A percentile compares a stretch with the other conserved stretches of the same genome.
Evolutionary conservation across 805 yeast genomes (phyloP).

Genomic region (Ogataea zsoltii): DNA sequence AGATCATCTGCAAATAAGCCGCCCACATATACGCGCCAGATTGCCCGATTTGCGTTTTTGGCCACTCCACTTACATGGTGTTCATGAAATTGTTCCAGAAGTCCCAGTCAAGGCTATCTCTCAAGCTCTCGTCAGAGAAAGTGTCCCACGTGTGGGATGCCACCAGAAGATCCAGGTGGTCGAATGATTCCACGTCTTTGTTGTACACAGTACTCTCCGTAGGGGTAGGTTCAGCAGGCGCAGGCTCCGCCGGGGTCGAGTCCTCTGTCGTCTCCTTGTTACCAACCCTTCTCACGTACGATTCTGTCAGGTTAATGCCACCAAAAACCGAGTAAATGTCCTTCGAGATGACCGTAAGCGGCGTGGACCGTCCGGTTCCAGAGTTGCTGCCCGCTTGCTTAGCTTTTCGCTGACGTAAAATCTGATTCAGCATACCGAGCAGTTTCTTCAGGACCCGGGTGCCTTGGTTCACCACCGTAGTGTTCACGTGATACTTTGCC

Average conservation of each 20-base stretch:
- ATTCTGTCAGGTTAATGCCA: constrained; percentile 11
- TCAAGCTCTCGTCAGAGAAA: constrained; percentile 1
- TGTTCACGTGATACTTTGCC: constrained; percentile 7
- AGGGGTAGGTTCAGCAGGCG: background rate
- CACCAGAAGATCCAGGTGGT: background rate
- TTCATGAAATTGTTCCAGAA: background rate
- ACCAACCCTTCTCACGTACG: constrained; percentile 12
- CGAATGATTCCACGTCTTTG: background rate
- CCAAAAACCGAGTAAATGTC: constrained; percentile 19
- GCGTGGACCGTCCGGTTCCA: background rate
- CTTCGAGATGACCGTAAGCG: constrained; percentile 10
- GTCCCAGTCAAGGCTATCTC: constrained; percentile 11
- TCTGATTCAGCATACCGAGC: background rate
- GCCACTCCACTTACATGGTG: background rate
- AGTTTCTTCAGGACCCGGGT: constrained; percentile 9
- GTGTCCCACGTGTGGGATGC: background rate
- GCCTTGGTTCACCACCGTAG: constrained; percentile 12
- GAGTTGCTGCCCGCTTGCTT: background rate
- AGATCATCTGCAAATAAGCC: too few species aligned
- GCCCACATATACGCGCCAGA: too few species aligned
- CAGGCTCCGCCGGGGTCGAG: background rate
- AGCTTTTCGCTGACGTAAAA: background rate
- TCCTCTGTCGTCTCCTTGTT: background rate
- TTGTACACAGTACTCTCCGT: background rate
- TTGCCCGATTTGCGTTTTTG: too few species aligned